Base-by-base conservation (phyloP, 108 stramenopile species). In the Nitzschia palea region DNA sequence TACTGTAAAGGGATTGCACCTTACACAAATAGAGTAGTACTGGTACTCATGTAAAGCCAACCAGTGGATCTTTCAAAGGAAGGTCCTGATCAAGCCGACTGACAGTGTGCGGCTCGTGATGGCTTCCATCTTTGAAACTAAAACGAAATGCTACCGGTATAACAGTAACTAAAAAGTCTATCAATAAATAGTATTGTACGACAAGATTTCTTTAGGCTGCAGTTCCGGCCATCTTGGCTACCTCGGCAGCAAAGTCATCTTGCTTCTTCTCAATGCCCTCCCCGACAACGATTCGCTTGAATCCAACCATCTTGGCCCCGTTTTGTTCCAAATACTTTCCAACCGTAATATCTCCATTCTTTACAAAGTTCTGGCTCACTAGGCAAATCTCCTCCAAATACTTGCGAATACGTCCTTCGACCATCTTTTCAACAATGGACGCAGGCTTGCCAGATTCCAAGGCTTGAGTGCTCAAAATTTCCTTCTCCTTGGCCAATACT, bases 181-280 rank as follows among this genome's bases (percentile, higher is more conserved):
- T n/a, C n/a, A n/a, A n/a, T n/a, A n/a, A n/a, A n/a, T n/a, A n/a
- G n/a, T n/a, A n/a, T n/a, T n/a, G n/a, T n/a, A n/a, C n/a, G n/a
- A n/a, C n/a, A n/a, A n/a, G n/a, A n/a, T n/a, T n/a, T n/a, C n/a
- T n/a, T n/a, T n/a, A n/a, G n/a, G n/a, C n/a, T n/a, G n/a, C n/a
- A n/a, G 37, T 40, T 40, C 47, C 47, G 9, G 84, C 84, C 68
- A 86, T 84, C 62, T 77, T 79, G 17, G 90, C 84, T 68, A 88
- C 90, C 57, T 88, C 90, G 23, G 85, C 87, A 14, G 90, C 87
- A 47, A 87, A 87, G 60, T 86, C 87, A 22, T 81, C 86, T n/a
- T 62, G 73, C 71, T 87, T 82, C 84, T 91, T 91, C 55, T 86
- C 90, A 67, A 91, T 91, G 51, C 90, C 90, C 70, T 91, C 90